A percentile compares a stretch with the other conserved stretches of the same genome.
These are phyloP conservation scores for Quercus engelmannii DNA, from an alignment of 306 rosid genomes.

Conservation along the genomic window DNA sequence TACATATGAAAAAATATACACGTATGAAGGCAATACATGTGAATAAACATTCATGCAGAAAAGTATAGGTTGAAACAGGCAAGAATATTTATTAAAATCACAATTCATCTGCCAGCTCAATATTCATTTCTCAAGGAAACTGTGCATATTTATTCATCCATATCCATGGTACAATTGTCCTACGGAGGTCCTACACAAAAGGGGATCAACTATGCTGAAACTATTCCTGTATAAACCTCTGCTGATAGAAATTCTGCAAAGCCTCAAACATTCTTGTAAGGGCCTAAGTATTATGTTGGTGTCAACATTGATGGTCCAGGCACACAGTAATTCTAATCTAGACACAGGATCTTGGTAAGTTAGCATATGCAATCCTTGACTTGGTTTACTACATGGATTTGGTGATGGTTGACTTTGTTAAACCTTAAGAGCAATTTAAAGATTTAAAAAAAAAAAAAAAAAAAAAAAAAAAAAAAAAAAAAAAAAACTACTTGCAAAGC, in stretches of 20 bases:
- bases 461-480: too few relatives aligned
- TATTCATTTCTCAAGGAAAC: neutral
- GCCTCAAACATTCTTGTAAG: neutral
- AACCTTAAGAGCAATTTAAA: neutral
- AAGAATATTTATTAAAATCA: neutral
- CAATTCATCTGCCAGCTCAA: neutral
- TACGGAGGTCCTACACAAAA: neutral
- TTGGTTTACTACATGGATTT: neutral
- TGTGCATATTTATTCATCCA: neutral
- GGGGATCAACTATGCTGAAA: neutral
- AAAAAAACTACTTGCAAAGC: neutral
- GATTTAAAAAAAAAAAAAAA: neutral
- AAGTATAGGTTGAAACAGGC: neutral
- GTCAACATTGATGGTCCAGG: neutral
- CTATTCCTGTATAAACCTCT: neutral
- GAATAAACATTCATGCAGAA: neutral
- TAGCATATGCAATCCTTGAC: neutral
- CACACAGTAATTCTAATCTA: neutral
- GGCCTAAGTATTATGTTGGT: neutral
- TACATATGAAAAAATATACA: too few relatives aligned
- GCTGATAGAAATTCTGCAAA: neutral
- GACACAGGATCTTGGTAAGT: neutral
- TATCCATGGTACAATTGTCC: neutral
- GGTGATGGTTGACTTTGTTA: neutral
- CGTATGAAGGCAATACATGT: too few relatives aligned